Percentiles rank a stretch among this genome's conserved stretches.
Conservation (phyloP, 208 protist species). For the Wallacemonas collosoma region DNA sequence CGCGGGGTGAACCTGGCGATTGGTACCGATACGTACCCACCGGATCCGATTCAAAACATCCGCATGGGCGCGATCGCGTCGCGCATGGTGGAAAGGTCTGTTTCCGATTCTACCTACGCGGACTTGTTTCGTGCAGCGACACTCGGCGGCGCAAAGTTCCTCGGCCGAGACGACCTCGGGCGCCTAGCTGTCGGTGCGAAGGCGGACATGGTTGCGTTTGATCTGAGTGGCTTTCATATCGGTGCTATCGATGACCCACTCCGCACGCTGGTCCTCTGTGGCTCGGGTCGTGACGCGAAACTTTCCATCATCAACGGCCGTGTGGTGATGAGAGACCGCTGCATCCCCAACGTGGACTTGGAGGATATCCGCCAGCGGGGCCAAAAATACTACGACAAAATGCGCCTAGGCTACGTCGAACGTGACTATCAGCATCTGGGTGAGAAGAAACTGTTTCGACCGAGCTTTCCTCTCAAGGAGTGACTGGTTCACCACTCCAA, state of each 20-base stretch:
- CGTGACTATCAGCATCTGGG: constrained; percentile 16
- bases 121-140: constrained; percentile 10
- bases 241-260: constrained; percentile 9
- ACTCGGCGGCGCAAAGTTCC: constrained; percentile 11
- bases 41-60: constrained; percentile 15
- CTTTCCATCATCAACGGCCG: constrained; percentile 16
- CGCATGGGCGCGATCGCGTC: constrained; percentile 17
- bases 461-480: constrained; percentile 13
- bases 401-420: constrained; percentile 13
- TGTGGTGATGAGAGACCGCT: constrained; percentile 8
- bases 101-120: constrained; percentile 6
- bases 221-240: constrained; percentile 6
- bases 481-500: background rate
- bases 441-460: constrained; percentile 9
- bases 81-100: constrained; percentile 13
- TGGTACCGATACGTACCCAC: constrained; percentile 13
- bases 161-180: constrained; percentile 14
- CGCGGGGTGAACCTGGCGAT: constrained; percentile 14
- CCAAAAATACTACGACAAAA: constrained; percentile 15
- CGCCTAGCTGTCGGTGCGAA: constrained; percentile 10
- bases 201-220: constrained; percentile 16
- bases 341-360: constrained; percentile 14
- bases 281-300: constrained; percentile 13
- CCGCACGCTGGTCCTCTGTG: constrained; percentile 7
- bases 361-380: background rate